phyloP scores from a whole-genome alignment of 2,329 filamentous ascomycete genomes.

The Calcarisporium arbuscula region DNA sequence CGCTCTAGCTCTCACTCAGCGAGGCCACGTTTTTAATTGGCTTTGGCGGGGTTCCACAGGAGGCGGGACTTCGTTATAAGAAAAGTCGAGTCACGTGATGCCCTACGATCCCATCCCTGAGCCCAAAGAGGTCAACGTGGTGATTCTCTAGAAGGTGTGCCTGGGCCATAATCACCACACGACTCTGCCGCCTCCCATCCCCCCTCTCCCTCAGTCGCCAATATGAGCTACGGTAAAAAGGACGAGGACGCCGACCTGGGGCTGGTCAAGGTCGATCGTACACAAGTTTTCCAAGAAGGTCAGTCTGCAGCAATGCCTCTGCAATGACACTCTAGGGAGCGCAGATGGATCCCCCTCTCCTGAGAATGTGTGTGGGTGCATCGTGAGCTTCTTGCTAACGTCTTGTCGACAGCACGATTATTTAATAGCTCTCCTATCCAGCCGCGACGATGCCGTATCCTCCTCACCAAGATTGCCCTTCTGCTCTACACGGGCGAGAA shows the following conservation, averaged over 20 bases:
- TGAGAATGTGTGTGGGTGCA: no score
- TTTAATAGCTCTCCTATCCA: slow-evolving; percentile 98
- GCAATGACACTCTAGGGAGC: slow-evolving; percentile 18
- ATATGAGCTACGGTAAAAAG: slow-evolving; percentile 97
- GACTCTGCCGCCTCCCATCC: slow-evolving; percentile 25
- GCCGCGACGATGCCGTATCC: slow-evolving; percentile 92
- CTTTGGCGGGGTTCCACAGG: no score
- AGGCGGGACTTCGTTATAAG: slow-evolving; percentile 13
- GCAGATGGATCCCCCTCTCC: slow-evolving; percentile 19
- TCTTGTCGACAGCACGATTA: slow-evolving; percentile 67
- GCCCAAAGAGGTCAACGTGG: slow-evolving; percentile 31
- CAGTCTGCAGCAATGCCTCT: slow-evolving; percentile 22
- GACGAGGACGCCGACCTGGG: slow-evolving; percentile 94
- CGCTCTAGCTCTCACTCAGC: no score
- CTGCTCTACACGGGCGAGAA: slow-evolving; percentile 95
- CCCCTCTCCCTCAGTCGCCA: slow-evolving; percentile 34
- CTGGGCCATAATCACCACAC: slow-evolving; percentile 25
- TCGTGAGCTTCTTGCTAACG: slow-evolving; percentile 30
- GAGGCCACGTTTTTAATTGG: no score
- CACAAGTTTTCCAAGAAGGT: slow-evolving; percentile 99
- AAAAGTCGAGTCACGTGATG: slow-evolving; percentile 27
- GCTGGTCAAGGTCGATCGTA: slow-evolving; percentile 95
- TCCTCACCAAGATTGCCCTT: slow-evolving; percentile 93
- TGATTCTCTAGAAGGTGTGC: slow-evolving; percentile 27
- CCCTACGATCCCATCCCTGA: slow-evolving; percentile 23